Percentiles rank a stretch among this genome's conserved stretches.
Conservation (phyloP, 345 rosid species). For the Aurinia saxatilis region DNA sequence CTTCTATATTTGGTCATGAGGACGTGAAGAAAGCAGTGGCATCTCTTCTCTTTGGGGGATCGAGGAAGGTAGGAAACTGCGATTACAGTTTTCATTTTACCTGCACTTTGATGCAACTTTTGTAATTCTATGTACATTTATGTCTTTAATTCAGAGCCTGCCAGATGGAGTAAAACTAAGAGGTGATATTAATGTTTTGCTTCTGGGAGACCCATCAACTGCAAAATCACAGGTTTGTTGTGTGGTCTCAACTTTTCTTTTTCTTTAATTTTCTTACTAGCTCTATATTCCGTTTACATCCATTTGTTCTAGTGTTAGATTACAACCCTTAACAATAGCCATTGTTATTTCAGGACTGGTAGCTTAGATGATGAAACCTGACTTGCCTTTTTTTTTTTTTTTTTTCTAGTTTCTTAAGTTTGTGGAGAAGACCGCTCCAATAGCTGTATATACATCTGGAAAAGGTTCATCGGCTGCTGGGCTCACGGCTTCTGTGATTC, state of each 20-base stretch:
- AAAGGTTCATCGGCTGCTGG: slow-evolving; percentile 99
- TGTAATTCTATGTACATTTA: not conserved
- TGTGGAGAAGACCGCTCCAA: slow-evolving; percentile 95
- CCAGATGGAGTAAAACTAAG: slow-evolving; percentile 93
- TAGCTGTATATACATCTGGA: slow-evolving; percentile 95
- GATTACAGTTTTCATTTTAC: not conserved
- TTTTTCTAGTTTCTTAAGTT: slow-evolving; percentile 76
- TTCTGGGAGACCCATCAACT: slow-evolving; percentile 94
- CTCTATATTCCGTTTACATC: not conserved
- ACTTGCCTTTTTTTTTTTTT: not conserved
- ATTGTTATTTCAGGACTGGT: not conserved
- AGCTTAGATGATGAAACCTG: not conserved
- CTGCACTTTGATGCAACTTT: not conserved
- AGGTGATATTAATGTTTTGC: slow-evolving; percentile 94
- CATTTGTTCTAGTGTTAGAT: not conserved
- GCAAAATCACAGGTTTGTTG: slow-evolving; percentile 84
- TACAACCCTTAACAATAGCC: not conserved
- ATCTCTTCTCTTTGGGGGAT: slow-evolving; percentile 94
- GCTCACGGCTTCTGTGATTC: slow-evolving; percentile 92
- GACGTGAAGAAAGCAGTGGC: slow-evolving; percentile 90
- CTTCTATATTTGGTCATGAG: slow-evolving; percentile 89
- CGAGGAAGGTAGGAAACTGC: slow-evolving; percentile 58
- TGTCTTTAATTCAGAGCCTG: slow-evolving; percentile 41
- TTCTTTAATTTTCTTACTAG: not conserved
- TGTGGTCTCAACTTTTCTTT: not conserved